Evolutionary conservation across 257 asterid species (phyloP).

Genomic region (Hygrophila difformis): DNA sequence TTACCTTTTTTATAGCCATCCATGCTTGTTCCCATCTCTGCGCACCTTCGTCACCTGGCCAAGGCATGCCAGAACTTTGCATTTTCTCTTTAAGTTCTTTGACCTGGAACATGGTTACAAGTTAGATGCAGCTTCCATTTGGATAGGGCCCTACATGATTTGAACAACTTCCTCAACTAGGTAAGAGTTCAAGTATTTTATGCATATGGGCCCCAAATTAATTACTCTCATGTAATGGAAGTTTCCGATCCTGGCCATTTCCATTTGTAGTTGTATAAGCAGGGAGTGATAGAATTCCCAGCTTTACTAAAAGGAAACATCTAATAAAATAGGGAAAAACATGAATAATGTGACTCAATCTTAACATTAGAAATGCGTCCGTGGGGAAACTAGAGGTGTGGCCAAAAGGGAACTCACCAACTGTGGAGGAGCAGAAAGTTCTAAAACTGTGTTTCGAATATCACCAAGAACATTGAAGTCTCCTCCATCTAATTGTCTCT

Average conservation of each 20-base stretch:
- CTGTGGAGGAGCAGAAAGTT: slow-evolving; percentile 75
- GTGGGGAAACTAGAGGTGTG: slow-evolving; percentile 7
- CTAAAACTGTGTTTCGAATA: slow-evolving; percentile 66
- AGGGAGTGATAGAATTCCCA: slow-evolving; percentile 6
- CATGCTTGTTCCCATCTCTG: slow-evolving; percentile 97
- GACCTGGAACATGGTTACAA: slow-evolving; percentile 41
- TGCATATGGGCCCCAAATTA: too few species aligned
- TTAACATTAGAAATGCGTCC: background rate
- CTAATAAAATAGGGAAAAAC: background rate
- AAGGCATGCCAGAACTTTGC: slow-evolving; percentile 93
- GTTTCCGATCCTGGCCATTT: too few species aligned
- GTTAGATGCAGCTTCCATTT: slow-evolving; percentile 14
- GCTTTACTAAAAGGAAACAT: slow-evolving; percentile 1
- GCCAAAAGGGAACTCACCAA: slow-evolving; percentile 48
- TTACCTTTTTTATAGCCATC: slow-evolving; percentile 89
- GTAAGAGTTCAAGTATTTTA: too few species aligned
- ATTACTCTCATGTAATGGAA: too few species aligned
- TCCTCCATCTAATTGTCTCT: slow-evolving; percentile 46
- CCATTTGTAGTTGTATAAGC: background rate
- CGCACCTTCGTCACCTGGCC: slow-evolving; percentile 99
- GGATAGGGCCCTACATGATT: too few species aligned
- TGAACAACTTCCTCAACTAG: too few species aligned
- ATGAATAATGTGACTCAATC: slow-evolving; percentile 7
- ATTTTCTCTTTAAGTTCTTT: slow-evolving; percentile 82
- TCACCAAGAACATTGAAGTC: slow-evolving; percentile 56